Percentiles rank a stretch among this genome's conserved stretches.
These are phyloP conservation scores for Luffa aegyptiaca DNA, from an alignment of 306 rosid genomes.

Conservation along the genomic window DNA sequence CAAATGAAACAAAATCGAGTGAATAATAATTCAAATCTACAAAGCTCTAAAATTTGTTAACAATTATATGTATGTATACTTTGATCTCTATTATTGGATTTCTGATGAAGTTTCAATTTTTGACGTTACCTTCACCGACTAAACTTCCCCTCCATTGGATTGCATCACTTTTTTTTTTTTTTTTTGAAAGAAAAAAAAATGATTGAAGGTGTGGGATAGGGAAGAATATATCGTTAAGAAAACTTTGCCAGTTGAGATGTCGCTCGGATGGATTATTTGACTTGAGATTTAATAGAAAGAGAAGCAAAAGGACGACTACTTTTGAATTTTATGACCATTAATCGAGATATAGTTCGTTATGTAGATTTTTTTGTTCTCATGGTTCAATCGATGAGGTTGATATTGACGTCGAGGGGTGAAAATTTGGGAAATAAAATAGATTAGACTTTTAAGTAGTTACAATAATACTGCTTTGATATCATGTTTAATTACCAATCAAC, in stretches of 20 bases:
- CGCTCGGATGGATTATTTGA: background rate
- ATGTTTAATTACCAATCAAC: no score
- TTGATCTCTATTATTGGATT: background rate
- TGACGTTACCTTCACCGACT: conserved; percentile 5
- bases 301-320: background rate
- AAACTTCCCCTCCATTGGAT: background rate
- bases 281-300: background rate
- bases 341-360: background rate
- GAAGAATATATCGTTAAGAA: background rate
- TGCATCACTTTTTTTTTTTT: background rate
- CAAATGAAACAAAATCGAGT: conserved; percentile 5
- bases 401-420: no score
- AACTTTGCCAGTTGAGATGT: background rate
- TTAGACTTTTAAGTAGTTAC: no score
- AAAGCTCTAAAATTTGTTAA: background rate
- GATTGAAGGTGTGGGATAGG: background rate
- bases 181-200: background rate
- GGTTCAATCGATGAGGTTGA: no score
- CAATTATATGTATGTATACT: background rate
- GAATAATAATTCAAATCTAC: background rate
- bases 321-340: background rate
- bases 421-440: no score
- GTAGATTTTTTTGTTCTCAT: background rate
- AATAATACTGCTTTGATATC: no score
- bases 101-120: background rate